A percentile compares a stretch with the other conserved stretches of the same genome.
phyloP scores from a whole-genome alignment of 2,329 filamentous ascomycete genomes.

The Neofusicoccum cordaticola region DNA sequence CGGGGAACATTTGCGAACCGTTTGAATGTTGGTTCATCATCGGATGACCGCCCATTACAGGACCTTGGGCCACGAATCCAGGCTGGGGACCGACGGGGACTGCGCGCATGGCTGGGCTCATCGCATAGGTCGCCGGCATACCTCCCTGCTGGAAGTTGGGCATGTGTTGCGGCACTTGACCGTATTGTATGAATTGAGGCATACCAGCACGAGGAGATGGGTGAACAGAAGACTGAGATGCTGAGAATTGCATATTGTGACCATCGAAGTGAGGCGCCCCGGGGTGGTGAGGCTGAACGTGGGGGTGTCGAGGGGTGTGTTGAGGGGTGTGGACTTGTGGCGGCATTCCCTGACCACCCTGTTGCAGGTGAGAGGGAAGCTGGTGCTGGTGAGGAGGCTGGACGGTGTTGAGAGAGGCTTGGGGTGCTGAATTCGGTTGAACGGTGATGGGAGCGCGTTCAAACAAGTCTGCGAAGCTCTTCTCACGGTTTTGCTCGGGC shows the following conservation, averaged over 20 bases:
- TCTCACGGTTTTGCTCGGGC: constrained; percentile 67
- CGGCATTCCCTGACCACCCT: constrained; percentile 65
- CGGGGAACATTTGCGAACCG: constrained; percentile 69
- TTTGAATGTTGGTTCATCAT: constrained; percentile 75
- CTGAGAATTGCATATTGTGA: constrained; percentile 83
- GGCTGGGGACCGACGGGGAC: constrained; percentile 67
- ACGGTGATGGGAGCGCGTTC: constrained; percentile 61
- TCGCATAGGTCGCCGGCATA: constrained; percentile 65
- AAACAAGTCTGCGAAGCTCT: constrained; percentile 77
- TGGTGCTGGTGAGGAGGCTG: constrained; percentile 81
- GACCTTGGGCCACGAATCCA: constrained; percentile 70
- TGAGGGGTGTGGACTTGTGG: constrained; percentile 69
- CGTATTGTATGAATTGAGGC: constrained; percentile 68
- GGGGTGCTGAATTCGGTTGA: constrained; percentile 60
- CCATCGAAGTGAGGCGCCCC: constrained; percentile 72
- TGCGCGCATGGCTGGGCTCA: constrained; percentile 67
- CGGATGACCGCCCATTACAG: constrained; percentile 69
- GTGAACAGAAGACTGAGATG: constrained; percentile 74
- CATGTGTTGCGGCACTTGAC: constrained; percentile 60
- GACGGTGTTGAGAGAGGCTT: constrained; percentile 58
- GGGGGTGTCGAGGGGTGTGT: constrained; percentile 74
- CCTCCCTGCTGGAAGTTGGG: constrained; percentile 46
- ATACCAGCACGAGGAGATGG: constrained; percentile 73
- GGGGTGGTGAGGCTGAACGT: constrained; percentile 69
- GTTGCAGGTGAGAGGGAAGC: constrained; percentile 77